Conservation (phyloP, 768 basidiomycete species). For the Phylloporus sp. region DNA sequence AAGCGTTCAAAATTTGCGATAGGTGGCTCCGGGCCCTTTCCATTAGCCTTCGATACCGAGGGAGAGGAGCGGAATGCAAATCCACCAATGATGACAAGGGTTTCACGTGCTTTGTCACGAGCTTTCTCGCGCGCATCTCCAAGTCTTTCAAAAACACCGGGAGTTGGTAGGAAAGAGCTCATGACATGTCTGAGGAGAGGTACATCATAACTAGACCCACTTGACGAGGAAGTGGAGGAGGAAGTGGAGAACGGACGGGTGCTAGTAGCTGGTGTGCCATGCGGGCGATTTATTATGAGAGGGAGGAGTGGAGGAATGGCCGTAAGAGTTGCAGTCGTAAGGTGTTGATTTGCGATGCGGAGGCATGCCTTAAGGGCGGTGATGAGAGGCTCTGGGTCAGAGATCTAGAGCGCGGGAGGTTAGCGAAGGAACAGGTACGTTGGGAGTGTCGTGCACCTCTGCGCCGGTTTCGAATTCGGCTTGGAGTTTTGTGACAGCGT, state of each 20-base stretch:
- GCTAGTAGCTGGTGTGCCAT: slow-evolving; percentile 23
- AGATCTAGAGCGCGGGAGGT: slow-evolving; percentile 45
- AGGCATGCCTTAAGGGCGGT: slow-evolving; percentile 68
- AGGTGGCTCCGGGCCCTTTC: slow-evolving; percentile 68
- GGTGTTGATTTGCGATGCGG: slow-evolving; percentile 76
- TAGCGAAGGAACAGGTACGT: slow-evolving; percentile 9
- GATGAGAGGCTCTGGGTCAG: slow-evolving; percentile 69
- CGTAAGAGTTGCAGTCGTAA: slow-evolving; percentile 72
- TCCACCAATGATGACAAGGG: slow-evolving; percentile 70
- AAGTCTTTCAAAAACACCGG: slow-evolving; percentile 78
- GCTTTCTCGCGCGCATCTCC: slow-evolving; percentile 72
- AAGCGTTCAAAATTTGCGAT: slow-evolving; percentile 66
- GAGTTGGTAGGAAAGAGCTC: slow-evolving; percentile 64
- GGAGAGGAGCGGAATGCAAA: slow-evolving; percentile 61
- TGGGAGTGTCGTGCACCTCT: slow-evolving; percentile 47
- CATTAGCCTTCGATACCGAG: slow-evolving; percentile 42
- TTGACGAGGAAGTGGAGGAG: slow-evolving; percentile 46
- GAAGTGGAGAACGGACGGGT: slow-evolving; percentile 46
- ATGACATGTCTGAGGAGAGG: slow-evolving; percentile 65
- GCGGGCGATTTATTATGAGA: slow-evolving; percentile 48
- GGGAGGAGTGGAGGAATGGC: slow-evolving; percentile 65
- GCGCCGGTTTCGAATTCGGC: slow-evolving; percentile 65
- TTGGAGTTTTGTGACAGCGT: slow-evolving; percentile 77
- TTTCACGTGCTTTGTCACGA: slow-evolving; percentile 71
- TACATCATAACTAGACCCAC: slow-evolving; percentile 46